Evolutionary conservation across 2,329 filamentous ascomycete genomes (phyloP).

Genomic region (Capronia americana): DNA sequence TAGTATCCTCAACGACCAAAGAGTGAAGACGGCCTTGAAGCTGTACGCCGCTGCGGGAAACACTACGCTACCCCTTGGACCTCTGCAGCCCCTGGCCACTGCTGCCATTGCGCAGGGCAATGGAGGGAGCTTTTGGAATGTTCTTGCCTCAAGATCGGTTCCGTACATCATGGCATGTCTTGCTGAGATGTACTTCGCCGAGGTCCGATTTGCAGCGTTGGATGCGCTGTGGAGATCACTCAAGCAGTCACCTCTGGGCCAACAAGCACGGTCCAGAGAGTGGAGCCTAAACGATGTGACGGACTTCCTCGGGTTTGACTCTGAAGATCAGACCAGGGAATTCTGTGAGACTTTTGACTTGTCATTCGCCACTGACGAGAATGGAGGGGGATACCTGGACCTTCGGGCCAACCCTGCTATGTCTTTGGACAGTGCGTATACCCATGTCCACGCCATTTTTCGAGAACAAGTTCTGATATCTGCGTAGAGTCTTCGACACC

Average conservation of each 20-base stretch:
- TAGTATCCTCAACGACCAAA: conserved; percentile 57
- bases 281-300: conserved; percentile 63
- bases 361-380: conserved; percentile 53
- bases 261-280: conserved; percentile 58
- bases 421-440: conserved; percentile 55
- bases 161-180: conserved; percentile 70
- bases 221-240: conserved; percentile 62
- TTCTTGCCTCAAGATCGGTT: conserved; percentile 61
- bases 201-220: conserved; percentile 63
- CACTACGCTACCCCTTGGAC: conserved; percentile 58
- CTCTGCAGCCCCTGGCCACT: conserved; percentile 55
- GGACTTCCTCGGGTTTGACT: conserved; percentile 62
- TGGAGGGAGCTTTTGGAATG: conserved; percentile 63
- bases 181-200: conserved; percentile 67
- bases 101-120: conserved; percentile 65
- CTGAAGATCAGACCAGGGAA: conserved; percentile 58
- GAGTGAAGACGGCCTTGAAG: conserved; percentile 63
- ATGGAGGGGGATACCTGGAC: conserved; percentile 59
- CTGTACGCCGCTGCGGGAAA: conserved; percentile 64
- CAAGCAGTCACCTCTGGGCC: conserved; percentile 55
- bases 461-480: conserved; percentile 39
- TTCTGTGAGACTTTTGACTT: conserved; percentile 64
- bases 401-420: conserved; percentile 52
- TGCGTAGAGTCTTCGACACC: conserved; percentile 37
- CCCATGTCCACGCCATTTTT: conserved; percentile 36